Base-by-base conservation (phyloP, 1,284 basidiomycete species). In the Ganoderma leucocontextum region DNA sequence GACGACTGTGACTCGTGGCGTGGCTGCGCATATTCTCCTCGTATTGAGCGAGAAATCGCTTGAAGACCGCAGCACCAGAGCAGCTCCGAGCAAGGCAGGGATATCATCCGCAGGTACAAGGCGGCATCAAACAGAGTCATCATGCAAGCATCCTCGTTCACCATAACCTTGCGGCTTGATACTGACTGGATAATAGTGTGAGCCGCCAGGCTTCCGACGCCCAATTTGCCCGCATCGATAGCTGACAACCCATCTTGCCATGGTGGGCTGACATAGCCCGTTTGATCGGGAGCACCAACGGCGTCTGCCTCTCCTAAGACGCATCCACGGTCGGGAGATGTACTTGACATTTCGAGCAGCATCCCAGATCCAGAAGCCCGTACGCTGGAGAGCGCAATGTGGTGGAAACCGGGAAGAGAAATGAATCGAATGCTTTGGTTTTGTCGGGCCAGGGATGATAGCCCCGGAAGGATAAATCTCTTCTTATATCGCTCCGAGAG, bases 381-480 rank as follows among this genome's bases (percentile, higher is more conserved):
- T 72, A 1, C 53, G 12, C 55, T 69, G 63, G 0, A 77, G 61
- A 0, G 74, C 71, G 25, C 29, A 10, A 76, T 22, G 49, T 78
- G 76, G n/a, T 75, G 65, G 1, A 77, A 47, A 0, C 75, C 74
- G 17, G 68, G 49, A 69, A 76, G 0, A 77, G 60, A 41, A 73
- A 78, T 0, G 72, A 76, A 29, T 78, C 77, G 1, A 70, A 52
- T 74, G 67, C 57, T 74, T 73, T 0, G 75, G 77, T 15, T 76
- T 74, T 7, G 72, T 70, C 0, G 75, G 75, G 0, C 77, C 77
- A 17, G 72, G 72, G 17, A 78, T 74, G 49, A 78, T 36, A 0
- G 60, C 73, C 17, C 76, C 73, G 1, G 70, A 17, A 78, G 58
- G 10, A 78, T 64, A n/a, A 70, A 60, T n/a, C 33, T 22, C 65